These are phyloP conservation scores for Pseudocercospora vitis DNA, from an alignment of 2,329 filamentous ascomycete species.

Conservation along the genomic window DNA sequence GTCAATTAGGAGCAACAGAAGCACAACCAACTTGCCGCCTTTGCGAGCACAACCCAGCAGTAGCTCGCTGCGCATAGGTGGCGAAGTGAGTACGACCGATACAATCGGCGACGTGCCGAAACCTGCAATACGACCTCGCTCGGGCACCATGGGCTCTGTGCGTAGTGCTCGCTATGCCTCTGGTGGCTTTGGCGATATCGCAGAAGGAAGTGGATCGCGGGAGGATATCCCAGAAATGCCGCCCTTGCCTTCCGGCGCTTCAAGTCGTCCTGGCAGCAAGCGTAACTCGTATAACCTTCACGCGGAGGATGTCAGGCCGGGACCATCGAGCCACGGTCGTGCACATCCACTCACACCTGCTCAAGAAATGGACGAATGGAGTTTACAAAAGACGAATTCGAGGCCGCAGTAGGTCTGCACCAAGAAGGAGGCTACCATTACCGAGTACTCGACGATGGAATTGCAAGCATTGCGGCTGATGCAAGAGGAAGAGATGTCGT, in stretches of 20 bases:
- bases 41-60: constrained; percentile 28
- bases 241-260: constrained; percentile 11
- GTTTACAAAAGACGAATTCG: constrained; percentile 22
- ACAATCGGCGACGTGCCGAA: constrained; percentile 38
- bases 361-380: constrained; percentile 29
- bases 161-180: constrained; percentile 22
- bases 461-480: constrained; percentile 5
- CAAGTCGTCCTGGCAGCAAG: constrained; percentile 20
- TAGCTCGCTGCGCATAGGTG: constrained; percentile 34
- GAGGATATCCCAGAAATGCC: constrained; percentile 17
- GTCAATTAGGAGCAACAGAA: constrained; percentile 25
- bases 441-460: constrained; percentile 3
- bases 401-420: constrained; percentile 17
- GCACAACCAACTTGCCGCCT: constrained; percentile 13
- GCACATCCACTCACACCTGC: constrained; percentile 26
- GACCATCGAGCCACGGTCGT: constrained; percentile 9
- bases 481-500: constrained; percentile 4
- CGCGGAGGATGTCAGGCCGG: constrained; percentile 5
- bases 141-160: constrained; percentile 33
- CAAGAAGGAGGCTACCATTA: constrained; percentile 8
- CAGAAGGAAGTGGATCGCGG: constrained; percentile 21
- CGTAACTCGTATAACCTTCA: constrained; percentile 19
- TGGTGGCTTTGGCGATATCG: constrained; percentile 16
- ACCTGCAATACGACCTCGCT: constrained; percentile 37
- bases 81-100: constrained; percentile 34